phyloP scores from a whole-genome alignment of 1,139 yeast species.

The Yamadazyma conglobata region DNA sequence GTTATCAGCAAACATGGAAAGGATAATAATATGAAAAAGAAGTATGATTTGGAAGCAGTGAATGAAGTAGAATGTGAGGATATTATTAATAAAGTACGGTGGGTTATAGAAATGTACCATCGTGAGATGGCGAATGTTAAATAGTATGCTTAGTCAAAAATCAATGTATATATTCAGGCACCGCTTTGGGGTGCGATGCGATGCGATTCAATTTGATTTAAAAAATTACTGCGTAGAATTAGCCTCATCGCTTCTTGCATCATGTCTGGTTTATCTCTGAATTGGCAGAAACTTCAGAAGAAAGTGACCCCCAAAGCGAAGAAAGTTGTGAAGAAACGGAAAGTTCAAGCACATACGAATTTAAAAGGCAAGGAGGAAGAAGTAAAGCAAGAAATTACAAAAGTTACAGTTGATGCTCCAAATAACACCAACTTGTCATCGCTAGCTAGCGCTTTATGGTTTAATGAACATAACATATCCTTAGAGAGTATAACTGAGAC shows the following conservation, averaged over 20 bases:
- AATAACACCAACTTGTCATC: too few relatives aligned
- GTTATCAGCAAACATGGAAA: slow-evolving; percentile 61
- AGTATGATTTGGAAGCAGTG: slow-evolving; percentile 83
- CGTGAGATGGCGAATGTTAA: slow-evolving; percentile 14
- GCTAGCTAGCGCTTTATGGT: slow-evolving; percentile 36
- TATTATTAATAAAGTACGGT: slow-evolving; percentile 64
- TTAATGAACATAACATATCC: slow-evolving; percentile 23
- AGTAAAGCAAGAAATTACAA: slow-evolving; percentile 1
- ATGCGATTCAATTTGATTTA: too few relatives aligned
- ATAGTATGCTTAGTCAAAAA: slow-evolving; percentile 4
- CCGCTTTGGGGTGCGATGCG: too few relatives aligned
- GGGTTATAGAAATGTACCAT: slow-evolving; percentile 47
- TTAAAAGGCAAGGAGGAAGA: slow-evolving; percentile 5
- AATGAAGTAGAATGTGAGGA: slow-evolving; percentile 63
- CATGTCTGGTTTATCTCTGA: slow-evolving; percentile 28
- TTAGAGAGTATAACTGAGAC: slow-evolving; percentile 1
- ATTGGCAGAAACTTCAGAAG: slow-evolving; percentile 33
- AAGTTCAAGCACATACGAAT: not conserved
- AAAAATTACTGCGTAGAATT: too few relatives aligned
- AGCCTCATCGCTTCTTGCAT: too few relatives aligned
- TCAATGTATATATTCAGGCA: slow-evolving; percentile 1
- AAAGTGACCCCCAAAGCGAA: slow-evolving; percentile 17
- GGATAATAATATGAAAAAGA: slow-evolving; percentile 44
- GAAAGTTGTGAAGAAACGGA: not conserved
- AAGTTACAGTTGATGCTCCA: too few relatives aligned